Base-by-base conservation (phyloP, 2,329 filamentous ascomycete genomes). In the Xylariaceae sp. region DNA sequence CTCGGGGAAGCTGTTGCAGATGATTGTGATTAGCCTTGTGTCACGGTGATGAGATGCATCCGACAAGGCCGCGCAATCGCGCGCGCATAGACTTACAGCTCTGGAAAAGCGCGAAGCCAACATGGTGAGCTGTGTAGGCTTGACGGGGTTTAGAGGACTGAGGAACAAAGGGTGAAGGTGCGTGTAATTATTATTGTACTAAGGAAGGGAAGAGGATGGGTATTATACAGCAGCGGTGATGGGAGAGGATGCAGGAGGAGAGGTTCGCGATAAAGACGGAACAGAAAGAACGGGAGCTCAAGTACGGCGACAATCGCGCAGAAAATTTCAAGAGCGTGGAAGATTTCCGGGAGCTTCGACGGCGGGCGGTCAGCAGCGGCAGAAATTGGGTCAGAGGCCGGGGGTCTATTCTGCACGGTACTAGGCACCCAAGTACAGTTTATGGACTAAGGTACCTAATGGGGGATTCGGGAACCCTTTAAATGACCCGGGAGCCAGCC, bases 71-170 rank as follows among this genome's bases (percentile, higher is more conserved):
- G 27, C 22, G 32, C 22, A 44, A 36, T 18, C 22, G 22, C 22
- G 31, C 14, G 33, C 11, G 19, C 19, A 15, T 41, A 39, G 41
- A 82, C 86, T 77, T 83, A 90, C 86, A 81, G 84, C 85, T 80
- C 85, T 82, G 66, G 82, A 80, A 64, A 89, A 75, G 71, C 83
- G 83, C 65, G 85, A 81, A 68, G 85, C 77, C 74, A 89, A 71
- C 86, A 90, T 89, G 69, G 73, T 85, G 75, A 66, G 59, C 55
- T 53, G 60, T 54, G 51, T 44, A 52, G 42, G 43, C 22, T 9
- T 52, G 42, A 43, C 48, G 40, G 44, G 42, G 63, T 62, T 62
- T 58, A 62, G 54, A 56, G 58, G 60, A 56, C 56, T 62, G 57
- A 59, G 63, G 60, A 27, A 27, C 7, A 62, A 59, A 63, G 61